Conservation (phyloP, 257 asterid genomes). For the Forsythia suspensa region DNA sequence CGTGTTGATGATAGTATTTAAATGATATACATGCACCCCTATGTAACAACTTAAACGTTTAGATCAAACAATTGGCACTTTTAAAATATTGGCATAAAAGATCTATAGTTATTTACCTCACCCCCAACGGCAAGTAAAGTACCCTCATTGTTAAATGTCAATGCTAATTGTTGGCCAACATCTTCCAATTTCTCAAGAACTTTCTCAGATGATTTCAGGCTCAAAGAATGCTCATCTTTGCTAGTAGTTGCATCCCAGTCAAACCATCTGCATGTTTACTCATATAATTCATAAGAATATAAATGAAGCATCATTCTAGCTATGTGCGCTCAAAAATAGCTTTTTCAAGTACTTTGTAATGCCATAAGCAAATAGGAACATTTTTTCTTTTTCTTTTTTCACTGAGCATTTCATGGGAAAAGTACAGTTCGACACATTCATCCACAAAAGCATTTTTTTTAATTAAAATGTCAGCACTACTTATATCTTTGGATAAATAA, state of each 20-base stretch:
- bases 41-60: too few species aligned
- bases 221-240: slow-evolving; percentile 39
- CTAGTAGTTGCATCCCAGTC: slow-evolving; percentile 55
- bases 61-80: neutral
- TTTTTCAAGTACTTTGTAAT: neutral
- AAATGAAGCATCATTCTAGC: slow-evolving; percentile 18
- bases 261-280: slow-evolving; percentile 59
- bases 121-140: slow-evolving; percentile 89
- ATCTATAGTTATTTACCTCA: slow-evolving; percentile 59
- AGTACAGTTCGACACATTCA: neutral
- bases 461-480: neutral
- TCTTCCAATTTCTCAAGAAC: slow-evolving; percentile 66
- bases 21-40: too few species aligned
- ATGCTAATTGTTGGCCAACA: slow-evolving; percentile 84
- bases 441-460: neutral
- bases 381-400: neutral
- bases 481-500: neutral
- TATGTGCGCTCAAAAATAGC: neutral
- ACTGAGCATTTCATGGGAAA: slow-evolving; percentile 1
- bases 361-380: slow-evolving; percentile 8
- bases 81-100: neutral
- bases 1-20: too few species aligned
- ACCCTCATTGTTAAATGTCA: slow-evolving; percentile 72
- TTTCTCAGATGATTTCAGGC: slow-evolving; percentile 63
- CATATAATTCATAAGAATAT: slow-evolving; percentile 1